A percentile compares a stretch with the other conserved stretches of the same genome.
Evolutionary conservation across 163 green algal species (phyloP).

Genomic region (Picocystis sp.): DNA sequence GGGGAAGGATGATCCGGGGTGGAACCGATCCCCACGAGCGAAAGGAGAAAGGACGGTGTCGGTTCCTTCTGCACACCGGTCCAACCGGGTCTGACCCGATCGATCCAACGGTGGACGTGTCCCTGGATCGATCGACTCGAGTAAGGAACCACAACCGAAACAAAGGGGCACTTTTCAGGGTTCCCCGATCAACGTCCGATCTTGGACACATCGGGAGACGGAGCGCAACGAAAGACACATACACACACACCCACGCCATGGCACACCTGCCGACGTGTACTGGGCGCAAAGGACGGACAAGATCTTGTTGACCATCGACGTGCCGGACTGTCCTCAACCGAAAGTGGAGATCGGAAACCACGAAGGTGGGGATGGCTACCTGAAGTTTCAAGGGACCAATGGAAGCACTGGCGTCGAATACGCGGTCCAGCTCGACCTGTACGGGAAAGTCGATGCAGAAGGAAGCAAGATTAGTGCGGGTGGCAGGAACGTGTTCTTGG

Average conservation of each 20-base stretch:
- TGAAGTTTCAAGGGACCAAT: conserved; percentile 37
- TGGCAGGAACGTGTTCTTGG: conserved; percentile 35
- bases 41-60: too few species aligned
- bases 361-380: neutral
- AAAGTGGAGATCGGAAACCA: conserved; percentile 3
- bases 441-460: conserved; percentile 34
- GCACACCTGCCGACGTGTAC: conserved; percentile 34
- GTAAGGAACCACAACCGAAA: too few species aligned
- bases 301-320: conserved; percentile 62
- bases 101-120: too few species aligned
- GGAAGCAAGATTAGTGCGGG: conserved; percentile 42
- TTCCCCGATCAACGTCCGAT: too few species aligned
- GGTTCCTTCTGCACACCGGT: too few species aligned
- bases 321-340: conserved; percentile 40
- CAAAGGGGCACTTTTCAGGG: too few species aligned
- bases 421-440: conserved; percentile 41
- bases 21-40: too few species aligned
- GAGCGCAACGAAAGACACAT: too few species aligned
- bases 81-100: too few species aligned
- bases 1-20: too few species aligned
- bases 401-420: conserved; percentile 36
- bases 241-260: conserved; percentile 9
- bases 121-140: too few species aligned
- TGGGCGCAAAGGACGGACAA: conserved; percentile 55
- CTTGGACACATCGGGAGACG: too few species aligned